Evolutionary conservation across 2,329 filamentous ascomycete species (phyloP), one percentile per base, ranked within the genome.

Genomic region (Colletotrichum zoysiae): DNA sequence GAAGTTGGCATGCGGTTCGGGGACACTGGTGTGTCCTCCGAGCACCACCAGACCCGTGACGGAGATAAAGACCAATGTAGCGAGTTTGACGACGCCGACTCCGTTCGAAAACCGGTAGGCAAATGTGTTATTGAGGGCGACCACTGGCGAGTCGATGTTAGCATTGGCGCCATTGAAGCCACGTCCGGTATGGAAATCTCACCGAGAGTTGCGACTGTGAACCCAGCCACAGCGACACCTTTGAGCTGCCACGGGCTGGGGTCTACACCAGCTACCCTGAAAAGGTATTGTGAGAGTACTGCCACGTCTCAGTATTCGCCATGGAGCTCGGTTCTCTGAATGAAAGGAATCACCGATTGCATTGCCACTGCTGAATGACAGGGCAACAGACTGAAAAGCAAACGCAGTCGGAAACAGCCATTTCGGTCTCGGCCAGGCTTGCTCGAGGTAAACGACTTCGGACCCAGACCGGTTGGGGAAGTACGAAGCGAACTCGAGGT

Each of bases 391-490:
- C 50, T 53, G 50, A 2, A 53, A 53, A 3, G 50, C 50, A 33
- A 53, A 53, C 0, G 26, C 50, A 9, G 50, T 53, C 9, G 50
- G 50, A 12, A 53, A 53, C 26, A 93, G 84, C 76, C 88, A 90
- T 64, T 84, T 86, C 0, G 91, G 91, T 1, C 89, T 84, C 0
- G 90, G 90, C 73, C 86, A 93, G 0, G 90, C 88, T 75, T 93
- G 90, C 74, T 93, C 90, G 0, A 93, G 84, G 73, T 91, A 92
- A 0, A 91, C 90, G 0, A 91, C 90, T 75, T 92, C 89, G 0
- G 87, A 86, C 0, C 90, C 91, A 1, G 88, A 91, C 9, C 90
- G 86, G 76, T 87, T 91, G 0, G 90, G 90, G 69, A 92, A 92
- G 73, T 89, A 92, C 0, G 88, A 84, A 0, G 89, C 86, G 20